phyloP scores from a whole-genome alignment of 176 grass and related monocot genomes.

The Aegilops umbellulata region DNA sequence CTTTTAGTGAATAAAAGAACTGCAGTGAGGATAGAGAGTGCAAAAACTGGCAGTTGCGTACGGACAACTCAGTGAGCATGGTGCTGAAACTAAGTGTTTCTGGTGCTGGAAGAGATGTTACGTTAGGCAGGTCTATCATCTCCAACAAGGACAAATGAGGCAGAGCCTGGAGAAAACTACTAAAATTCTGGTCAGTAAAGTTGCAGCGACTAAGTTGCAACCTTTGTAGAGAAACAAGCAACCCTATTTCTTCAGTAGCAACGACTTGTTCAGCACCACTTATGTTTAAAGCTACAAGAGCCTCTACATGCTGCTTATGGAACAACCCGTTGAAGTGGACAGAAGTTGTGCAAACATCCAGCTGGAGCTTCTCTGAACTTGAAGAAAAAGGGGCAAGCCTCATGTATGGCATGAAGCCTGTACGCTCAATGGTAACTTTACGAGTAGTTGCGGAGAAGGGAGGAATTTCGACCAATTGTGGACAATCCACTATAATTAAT shows the following conservation, averaged over 20 bases:
- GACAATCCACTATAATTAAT: neutral
- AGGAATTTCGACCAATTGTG: neutral
- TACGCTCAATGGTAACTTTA: neutral
- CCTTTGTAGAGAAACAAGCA: neutral
- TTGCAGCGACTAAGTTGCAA: neutral
- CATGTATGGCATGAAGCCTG: neutral
- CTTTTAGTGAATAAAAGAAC: neutral
- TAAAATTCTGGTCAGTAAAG: neutral
- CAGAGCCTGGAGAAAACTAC: neutral
- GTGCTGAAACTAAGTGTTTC: neutral
- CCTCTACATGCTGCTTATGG: neutral
- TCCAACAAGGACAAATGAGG: neutral
- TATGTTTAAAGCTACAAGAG: neutral
- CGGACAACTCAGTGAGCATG: neutral
- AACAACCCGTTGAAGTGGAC: neutral
- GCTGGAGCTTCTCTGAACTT: neutral
- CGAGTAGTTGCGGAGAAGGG: neutral
- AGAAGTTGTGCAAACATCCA: neutral
- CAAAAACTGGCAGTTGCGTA: neutral
- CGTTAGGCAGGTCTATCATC: neutral
- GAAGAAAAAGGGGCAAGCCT: slow-evolving; percentile 7
- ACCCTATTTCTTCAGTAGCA: neutral
- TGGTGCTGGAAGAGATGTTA: neutral
- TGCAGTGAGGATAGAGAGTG: neutral
- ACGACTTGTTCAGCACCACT: neutral